A percentile compares a stretch with the other conserved stretches of the same genome.
phyloP scores from a whole-genome alignment of 78 protist species.

The Reticulomyxa filosa region DNA sequence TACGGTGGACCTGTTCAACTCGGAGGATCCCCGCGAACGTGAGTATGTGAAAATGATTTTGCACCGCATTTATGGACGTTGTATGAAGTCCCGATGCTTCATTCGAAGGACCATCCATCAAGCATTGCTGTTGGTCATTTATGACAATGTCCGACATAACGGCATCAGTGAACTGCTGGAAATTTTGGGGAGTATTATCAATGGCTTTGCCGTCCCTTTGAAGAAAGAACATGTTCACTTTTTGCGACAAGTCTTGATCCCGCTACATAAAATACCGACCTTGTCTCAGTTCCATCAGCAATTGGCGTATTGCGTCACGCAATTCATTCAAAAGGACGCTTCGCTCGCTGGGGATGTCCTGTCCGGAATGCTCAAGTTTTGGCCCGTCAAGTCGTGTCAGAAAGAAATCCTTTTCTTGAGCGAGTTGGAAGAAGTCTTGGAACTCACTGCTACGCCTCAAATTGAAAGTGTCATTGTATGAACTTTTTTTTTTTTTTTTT shows the following conservation, averaged over 20 bases:
- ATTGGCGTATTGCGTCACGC: slow-evolving; percentile 61
- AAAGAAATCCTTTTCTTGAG: slow-evolving; percentile 49
- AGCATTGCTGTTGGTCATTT: slow-evolving; percentile 50
- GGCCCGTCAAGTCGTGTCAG: slow-evolving; percentile 42
- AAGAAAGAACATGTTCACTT: slow-evolving; percentile 76
- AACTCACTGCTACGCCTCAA: no score
- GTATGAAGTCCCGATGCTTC: slow-evolving; percentile 8
- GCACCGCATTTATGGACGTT: slow-evolving; percentile 66
- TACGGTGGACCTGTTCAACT: slow-evolving; percentile 64
- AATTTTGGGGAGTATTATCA: slow-evolving; percentile 51
- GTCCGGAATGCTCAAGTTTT: slow-evolving; percentile 23
- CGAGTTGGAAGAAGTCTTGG: slow-evolving; percentile 55
- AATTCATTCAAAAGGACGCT: slow-evolving; percentile 56
- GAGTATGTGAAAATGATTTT: slow-evolving; percentile 81
- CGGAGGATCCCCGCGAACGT: slow-evolving; percentile 89
- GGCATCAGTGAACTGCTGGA: slow-evolving; percentile 73
- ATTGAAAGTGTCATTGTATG: no score
- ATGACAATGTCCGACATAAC: slow-evolving; percentile 59
- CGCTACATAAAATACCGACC: slow-evolving; percentile 41
- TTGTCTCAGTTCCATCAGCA: slow-evolving; percentile 36
- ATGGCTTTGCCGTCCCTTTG: slow-evolving; percentile 84
- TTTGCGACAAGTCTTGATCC: slow-evolving; percentile 41
- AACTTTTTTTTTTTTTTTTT: no score
- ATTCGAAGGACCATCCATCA: slow-evolving; percentile 43
- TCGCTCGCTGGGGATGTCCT: slow-evolving; percentile 21